Evolutionary conservation across 2,329 filamentous ascomycete species (phyloP), one percentile per base, ranked within the genome.

Genomic region (Chrysosporium keratinophilum): DNA sequence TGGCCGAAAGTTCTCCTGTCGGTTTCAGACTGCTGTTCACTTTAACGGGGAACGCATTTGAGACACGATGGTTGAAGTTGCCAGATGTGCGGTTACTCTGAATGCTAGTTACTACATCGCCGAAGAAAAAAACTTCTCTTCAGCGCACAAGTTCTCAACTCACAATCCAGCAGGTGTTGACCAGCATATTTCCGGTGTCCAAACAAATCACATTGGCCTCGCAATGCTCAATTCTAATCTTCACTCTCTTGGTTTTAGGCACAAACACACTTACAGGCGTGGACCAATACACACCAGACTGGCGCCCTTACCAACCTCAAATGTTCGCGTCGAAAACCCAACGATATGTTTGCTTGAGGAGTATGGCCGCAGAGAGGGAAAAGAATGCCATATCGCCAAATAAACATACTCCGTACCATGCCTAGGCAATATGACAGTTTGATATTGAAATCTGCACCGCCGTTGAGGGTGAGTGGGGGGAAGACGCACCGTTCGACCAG

Each of bases 371-470:
- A 6, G 10, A 19, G 3, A 23, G 23, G 15, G 14, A 9, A 5
- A 5, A 3, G 2, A 17, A 41, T 17, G n/a, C n/a, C 39, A 41
- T 41, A 3, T 9, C 15, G 15, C 1, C n/a, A 15, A 9, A 15
- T 20, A 45, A 28, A 28, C 23, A 4, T 28, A 7, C 23, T 39
- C 19, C 33, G n/a, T 7, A 9, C 28, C n/a, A 50, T 14, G 17
- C 45, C 52, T 28, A 15, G 47, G 14, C 14, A 33, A 19, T 20
- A 46, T 31, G 37, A 39, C 34, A 52, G 47, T 41, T 42, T 57
- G 48, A 49, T 57, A 45, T 31, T 55, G 47, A 57, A 54, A 39
- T 57, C 55, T 52, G 52, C 52, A 10, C 49, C 43, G 5, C 52
- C 49, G 15, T 57, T 45, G 15, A 49, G 46, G 17, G 52, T 39